Conservation (phyloP, 108 stramenopile species). For the Craspedostauros australis region DNA sequence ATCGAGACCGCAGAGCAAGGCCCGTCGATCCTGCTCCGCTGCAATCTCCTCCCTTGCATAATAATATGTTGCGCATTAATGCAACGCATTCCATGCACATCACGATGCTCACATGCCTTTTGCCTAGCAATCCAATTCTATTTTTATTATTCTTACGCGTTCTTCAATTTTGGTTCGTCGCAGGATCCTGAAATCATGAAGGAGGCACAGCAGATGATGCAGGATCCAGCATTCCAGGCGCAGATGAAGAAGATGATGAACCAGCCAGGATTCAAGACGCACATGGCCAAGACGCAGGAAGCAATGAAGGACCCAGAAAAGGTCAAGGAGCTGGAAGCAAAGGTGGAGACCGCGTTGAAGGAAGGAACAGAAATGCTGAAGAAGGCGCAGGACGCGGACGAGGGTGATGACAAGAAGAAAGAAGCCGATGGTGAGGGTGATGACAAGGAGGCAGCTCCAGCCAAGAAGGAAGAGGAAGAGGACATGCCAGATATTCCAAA, state of each 20-base stretch:
- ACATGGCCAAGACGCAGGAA: constrained; percentile 58
- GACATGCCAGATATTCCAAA: constrained; percentile 41
- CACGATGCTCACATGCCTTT: neutral
- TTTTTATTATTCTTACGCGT: neutral
- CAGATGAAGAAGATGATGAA: constrained; percentile 79
- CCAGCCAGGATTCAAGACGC: constrained; percentile 48
- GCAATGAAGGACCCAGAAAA: constrained; percentile 68
- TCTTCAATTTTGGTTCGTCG: neutral
- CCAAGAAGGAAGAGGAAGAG: constrained; percentile 14
- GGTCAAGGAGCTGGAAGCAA: constrained; percentile 69
- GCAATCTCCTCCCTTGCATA: neutral
- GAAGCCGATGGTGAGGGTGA: constrained; percentile 21
- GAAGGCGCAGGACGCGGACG: constrained; percentile 34
- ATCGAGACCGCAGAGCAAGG: neutral
- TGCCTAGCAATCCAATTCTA: neutral
- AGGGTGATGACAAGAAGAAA: constrained; percentile 19
- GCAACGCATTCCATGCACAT: too few species aligned
- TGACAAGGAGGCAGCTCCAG: constrained; percentile 9
- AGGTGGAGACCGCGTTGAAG: constrained; percentile 46
- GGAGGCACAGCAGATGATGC: constrained; percentile 83
- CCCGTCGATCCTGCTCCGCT: neutral
- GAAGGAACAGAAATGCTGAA: constrained; percentile 65
- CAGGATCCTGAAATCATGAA: constrained; percentile 89
- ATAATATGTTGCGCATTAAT: too few species aligned
- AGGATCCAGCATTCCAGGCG: constrained; percentile 71